Conservation (phyloP, 1,284 basidiomycete genomes). For the Melampsora occidentalis region DNA sequence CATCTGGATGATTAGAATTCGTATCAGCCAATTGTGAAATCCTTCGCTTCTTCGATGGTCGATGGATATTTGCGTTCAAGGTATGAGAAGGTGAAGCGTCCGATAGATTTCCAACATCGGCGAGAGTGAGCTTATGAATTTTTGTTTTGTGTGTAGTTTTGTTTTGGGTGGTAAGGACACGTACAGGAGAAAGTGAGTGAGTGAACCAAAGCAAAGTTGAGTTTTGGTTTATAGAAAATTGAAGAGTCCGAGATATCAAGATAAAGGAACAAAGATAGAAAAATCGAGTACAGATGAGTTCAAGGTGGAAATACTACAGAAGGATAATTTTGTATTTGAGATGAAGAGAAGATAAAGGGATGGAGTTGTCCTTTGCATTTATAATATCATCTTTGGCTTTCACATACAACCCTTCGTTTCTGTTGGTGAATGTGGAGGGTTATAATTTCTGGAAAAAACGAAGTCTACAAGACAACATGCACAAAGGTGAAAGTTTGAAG, state of each 20-base stretch:
- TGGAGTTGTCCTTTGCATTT: neutral
- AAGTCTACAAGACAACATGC: neutral
- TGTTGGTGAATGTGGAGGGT: neutral
- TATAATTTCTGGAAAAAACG: neutral
- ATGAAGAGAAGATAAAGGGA: neutral
- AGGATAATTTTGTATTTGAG: neutral
- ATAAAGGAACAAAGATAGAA: neutral
- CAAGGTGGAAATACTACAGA: neutral
- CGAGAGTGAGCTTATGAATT: conserved; percentile 40
- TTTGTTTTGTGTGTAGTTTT: neutral
- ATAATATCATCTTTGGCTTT: neutral
- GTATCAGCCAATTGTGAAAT: conserved; percentile 39
- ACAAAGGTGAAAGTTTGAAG: neutral
- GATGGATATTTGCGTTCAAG: neutral
- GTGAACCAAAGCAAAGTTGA: neutral
- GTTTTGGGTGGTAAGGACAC: neutral
- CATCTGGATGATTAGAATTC: conserved; percentile 18
- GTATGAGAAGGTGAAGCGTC: conserved; percentile 4
- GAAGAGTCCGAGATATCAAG: neutral
- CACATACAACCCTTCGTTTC: too few relatives aligned
- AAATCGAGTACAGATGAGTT: neutral
- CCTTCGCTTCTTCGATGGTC: conserved; percentile 33
- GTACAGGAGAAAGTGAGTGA: conserved; percentile 4
- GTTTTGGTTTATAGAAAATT: neutral
- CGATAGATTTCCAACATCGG: conserved; percentile 39